These are phyloP conservation scores for Nicotiana sylvestris DNA, from an alignment of 257 asterid genomes.

Conservation along the genomic window DNA sequence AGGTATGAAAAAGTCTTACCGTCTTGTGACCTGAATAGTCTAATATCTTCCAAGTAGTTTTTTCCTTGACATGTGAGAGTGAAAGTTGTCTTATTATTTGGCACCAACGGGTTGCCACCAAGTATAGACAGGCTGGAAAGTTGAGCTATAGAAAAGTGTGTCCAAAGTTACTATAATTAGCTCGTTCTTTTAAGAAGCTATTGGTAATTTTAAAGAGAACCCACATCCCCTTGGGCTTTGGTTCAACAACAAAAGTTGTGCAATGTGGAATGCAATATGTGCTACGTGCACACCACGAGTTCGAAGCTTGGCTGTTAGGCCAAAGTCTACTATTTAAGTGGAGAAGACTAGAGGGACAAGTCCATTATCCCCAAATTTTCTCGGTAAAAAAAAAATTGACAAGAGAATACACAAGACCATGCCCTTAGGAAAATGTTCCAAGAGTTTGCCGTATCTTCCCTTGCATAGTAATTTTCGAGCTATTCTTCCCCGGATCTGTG, in stretches of 20 bases:
- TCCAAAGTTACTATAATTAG: background rate
- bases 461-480: background rate
- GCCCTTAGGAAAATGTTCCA: background rate
- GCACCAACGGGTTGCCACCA: background rate
- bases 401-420: background rate
- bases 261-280: background rate
- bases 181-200: background rate
- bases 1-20: background rate
- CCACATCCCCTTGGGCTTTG: background rate
- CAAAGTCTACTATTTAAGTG: background rate
- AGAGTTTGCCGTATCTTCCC: background rate
- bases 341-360: background rate
- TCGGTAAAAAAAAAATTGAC: background rate
- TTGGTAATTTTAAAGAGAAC: background rate
- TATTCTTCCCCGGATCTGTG: background rate
- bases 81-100: background rate
- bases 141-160: background rate
- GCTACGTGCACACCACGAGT: background rate
- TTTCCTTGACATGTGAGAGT: background rate
- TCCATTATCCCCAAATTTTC: background rate
- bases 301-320: background rate
- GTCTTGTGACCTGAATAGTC: background rate
- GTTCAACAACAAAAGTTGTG: background rate
- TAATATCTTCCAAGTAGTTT: background rate
- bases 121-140: background rate